Base-by-base conservation (phyloP, 441 rosid genomes). In the Arabidopsis hybrid region DNA sequence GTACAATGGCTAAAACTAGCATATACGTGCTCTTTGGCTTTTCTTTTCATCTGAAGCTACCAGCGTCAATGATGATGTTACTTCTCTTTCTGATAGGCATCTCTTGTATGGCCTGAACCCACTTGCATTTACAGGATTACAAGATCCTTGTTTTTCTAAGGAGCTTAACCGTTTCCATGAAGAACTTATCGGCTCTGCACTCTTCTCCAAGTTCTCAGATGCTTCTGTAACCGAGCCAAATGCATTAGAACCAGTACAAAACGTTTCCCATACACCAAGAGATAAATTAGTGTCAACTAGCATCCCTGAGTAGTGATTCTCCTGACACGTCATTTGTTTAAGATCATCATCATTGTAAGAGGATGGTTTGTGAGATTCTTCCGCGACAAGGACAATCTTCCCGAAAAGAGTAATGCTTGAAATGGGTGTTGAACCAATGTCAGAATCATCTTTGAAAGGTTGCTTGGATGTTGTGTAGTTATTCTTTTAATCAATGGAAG, bases 41-140 rank as follows among this genome's bases (percentile, higher is more conserved):
- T 70, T 81, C 16, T 78, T 81, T 62, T 84, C 85, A 50, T 86
- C 83, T 3, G 78, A 59, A 36, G 78, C 38, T 40, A 47, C 71
- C 16, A 78, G 72, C 0, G 80, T 60, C 4, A 77, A 70, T 0
- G 84, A 57, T 4, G 87, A 87, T n/a, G 77, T 81, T 16, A 75
- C 58, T 36, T 86, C 88, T 75, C 83, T 78, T 53, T 83, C 87
- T 1, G 77, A 79, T n/a, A 82, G 73, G 79, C 93, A 88, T 80
- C 92, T 85, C 84, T 87, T 91, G 81, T 85, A 85, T 11, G 92
- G 91, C 42, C 83, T 86, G 62, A 85, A 86, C 42, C 91, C 91
- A 69, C 69, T 83, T 1, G 29, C 16, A 42, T 5, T 83, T 1
- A 18, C 16, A 42, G 6, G 12, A 63, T 75, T 67, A 10, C 57